Evolutionary conservation across 2,329 filamentous ascomycete genomes (phyloP), one percentile per base, ranked within the genome.

Genomic region (Purpureocillium takamizusanense): DNA sequence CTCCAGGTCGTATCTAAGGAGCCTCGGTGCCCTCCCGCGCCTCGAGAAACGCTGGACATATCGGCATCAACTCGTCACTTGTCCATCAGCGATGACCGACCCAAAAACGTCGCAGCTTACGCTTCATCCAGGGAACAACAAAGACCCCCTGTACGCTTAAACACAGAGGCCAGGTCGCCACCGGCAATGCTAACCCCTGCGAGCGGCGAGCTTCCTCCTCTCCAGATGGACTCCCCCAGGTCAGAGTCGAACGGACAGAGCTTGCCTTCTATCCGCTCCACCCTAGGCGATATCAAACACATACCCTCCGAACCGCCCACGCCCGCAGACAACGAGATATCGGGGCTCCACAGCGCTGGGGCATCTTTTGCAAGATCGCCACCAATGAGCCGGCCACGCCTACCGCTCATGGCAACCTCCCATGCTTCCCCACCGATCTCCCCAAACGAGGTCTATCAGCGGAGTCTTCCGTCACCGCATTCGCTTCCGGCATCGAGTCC

Each of bases 391-490:
- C 54, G 52, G 29, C 52, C 46, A 36, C 59, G 48, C 42, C 58
- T 55, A 44, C 52, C 54, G 28, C 49, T 52, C 11, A 51, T 63
- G 31, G 36, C 55, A 8, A 45, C 46, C 10, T 48, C 46, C 25
- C 54, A 55, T 41, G 43, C 50, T 15, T 61, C 71, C 15, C 69
- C 73, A 10, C 70, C 72, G 2, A 60, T 68, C 12, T 76, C 72
- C 4, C 68, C 71, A 13, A 63, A 66, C 37, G 68, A 74, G 14
- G 53, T 51, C 14, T 71, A 65, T 42, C 54, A 57, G n/a, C 57
- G 60, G 42, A 65, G 64, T 29, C 59, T 72, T 12, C 61, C 64
- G 4, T 76, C 72, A 8, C 70, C 72, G 3, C 62, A 62, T 33
- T 62, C 62, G 4, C 42, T 66, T 7, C 51, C 61, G n/a, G 53